Conservation (phyloP, 768 basidiomycete species). For the Crassisporium funariophilum region DNA sequence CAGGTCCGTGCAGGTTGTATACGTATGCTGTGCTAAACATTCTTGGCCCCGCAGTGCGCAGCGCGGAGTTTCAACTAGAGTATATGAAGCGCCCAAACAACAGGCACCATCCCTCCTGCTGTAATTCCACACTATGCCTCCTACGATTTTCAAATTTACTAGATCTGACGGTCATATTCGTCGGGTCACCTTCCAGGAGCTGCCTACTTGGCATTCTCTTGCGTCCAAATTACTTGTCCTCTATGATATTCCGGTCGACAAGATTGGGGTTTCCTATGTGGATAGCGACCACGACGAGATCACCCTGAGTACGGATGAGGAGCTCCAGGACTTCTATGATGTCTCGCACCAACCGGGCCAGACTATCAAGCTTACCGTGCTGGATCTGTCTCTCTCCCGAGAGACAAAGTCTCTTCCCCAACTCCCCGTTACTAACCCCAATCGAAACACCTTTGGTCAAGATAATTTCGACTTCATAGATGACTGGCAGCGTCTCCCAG, state of each 20-base stretch:
- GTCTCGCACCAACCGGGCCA: conserved; percentile 32
- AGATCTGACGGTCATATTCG: conserved; percentile 61
- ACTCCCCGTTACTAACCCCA: conserved; percentile 31
- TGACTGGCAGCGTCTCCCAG: conserved; percentile 64
- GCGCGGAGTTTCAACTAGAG: conserved; percentile 47
- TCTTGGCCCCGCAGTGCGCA: conserved; percentile 24
- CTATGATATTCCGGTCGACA: conserved; percentile 56
- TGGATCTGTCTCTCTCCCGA: conserved; percentile 52
- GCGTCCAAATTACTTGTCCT: conserved; percentile 53
- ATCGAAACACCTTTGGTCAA: conserved; percentile 63
- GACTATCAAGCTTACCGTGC: conserved; percentile 61
- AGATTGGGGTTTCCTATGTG: conserved; percentile 69
- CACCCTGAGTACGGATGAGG: conserved; percentile 74
- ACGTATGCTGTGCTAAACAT: too few species aligned
- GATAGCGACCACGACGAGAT: conserved; percentile 77
- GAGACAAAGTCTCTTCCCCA: conserved; percentile 31
- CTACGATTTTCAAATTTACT: conserved; percentile 66
- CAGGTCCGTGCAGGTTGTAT: too few species aligned
- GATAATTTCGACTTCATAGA: conserved; percentile 48
- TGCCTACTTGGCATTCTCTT: conserved; percentile 60
- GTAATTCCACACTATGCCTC: conserved; percentile 39
- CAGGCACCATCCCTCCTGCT: conserved; percentile 7
- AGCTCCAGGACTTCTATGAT: conserved; percentile 73
- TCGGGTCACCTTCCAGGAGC: conserved; percentile 50
- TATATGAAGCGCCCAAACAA: conserved; percentile 14